Conservation (phyloP, 805 yeast species). For the Zygotorulaspora danielsina region DNA sequence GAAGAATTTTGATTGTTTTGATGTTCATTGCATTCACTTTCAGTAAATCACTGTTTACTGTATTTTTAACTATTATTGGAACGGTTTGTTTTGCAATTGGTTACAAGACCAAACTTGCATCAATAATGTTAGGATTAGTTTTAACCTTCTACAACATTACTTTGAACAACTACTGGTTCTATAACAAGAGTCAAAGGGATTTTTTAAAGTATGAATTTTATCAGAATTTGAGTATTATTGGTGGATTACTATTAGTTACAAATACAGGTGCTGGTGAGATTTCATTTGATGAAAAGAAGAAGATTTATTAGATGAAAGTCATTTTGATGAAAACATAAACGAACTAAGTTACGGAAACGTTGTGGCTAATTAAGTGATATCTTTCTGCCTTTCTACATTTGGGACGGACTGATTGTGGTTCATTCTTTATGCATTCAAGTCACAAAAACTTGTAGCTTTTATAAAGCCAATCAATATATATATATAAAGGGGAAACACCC, state of each 20-base stretch:
- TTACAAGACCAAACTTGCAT: constrained; percentile 86
- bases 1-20: constrained; percentile 78
- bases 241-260: constrained; percentile 85
- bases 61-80: constrained; percentile 65
- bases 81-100: constrained; percentile 81
- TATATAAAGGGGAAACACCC: too few species aligned
- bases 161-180: constrained; percentile 87
- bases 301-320: constrained; percentile 53
- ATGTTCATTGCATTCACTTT: constrained; percentile 82
- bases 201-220: constrained; percentile 86
- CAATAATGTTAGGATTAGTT: constrained; percentile 61
- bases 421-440: too few species aligned
- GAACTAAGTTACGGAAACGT: too few species aligned
- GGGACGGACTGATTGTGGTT: too few species aligned
- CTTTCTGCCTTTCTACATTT: background rate
- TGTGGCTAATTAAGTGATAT: background rate
- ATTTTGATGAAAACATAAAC: background rate
- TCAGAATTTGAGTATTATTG: constrained; percentile 92
- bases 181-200: constrained; percentile 68
- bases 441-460: too few species aligned
- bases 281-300: constrained; percentile 92
- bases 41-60: constrained; percentile 65
- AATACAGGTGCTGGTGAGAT: constrained; percentile 96
- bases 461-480: too few species aligned
- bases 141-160: constrained; percentile 71